Conservation (phyloP, 306 rosid genomes). For the Ormosia semicastrata region DNA sequence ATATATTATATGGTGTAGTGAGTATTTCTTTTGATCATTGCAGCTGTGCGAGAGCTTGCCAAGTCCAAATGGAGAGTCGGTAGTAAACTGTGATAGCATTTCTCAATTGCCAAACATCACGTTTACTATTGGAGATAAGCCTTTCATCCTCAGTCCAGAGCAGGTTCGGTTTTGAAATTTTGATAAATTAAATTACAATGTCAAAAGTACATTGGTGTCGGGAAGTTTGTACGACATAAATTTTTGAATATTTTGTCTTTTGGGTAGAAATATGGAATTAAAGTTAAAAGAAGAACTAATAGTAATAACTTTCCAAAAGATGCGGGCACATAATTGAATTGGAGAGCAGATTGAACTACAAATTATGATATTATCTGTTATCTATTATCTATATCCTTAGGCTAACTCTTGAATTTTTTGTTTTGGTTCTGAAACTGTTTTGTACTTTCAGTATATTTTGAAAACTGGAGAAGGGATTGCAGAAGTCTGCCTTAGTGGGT, state of each 20-base stretch:
- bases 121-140: conserved; percentile 63
- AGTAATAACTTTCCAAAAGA: not conserved
- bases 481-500: conserved; percentile 75
- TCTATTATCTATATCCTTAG: not conserved
- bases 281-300: not conserved
- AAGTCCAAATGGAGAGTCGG: conserved; percentile 76
- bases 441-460: conserved; percentile 64
- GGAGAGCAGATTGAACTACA: not conserved
- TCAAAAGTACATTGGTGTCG: not conserved
- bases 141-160: conserved; percentile 64
- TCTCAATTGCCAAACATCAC: conserved; percentile 67
- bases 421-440: conserved; percentile 11
- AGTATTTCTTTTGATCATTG: conserved; percentile 12
- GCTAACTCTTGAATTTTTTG: conserved; percentile 5
- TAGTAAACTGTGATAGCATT: conserved; percentile 56
- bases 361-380: not conserved
- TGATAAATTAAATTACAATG: not conserved
- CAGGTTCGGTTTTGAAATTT: conserved; percentile 54
- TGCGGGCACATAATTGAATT: not conserved
- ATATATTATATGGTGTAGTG: not conserved
- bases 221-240: not conserved
- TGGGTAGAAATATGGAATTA: not conserved
- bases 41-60: conserved; percentile 83
- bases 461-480: conserved; percentile 69
- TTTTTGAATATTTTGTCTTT: not conserved